Evolutionary conservation across 768 basidiomycete genomes (phyloP), one percentile per base, ranked within the genome.

Genomic region (Calvatia gigantea): DNA sequence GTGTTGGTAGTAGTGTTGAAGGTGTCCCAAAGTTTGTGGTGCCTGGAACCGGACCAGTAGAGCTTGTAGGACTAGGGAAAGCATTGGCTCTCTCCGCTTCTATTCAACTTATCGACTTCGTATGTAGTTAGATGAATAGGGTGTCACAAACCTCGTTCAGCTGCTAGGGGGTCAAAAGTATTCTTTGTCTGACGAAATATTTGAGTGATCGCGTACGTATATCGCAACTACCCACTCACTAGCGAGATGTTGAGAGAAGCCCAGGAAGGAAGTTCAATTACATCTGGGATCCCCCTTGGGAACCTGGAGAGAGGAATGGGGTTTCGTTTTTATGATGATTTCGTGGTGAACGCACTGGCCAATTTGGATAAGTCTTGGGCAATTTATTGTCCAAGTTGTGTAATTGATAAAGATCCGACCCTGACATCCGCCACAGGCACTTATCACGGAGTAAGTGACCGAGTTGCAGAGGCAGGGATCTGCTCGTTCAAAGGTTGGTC

Each of bases 391-490:
- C 76, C 74, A 78, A 27, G 66, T 65, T 47, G 56, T 65, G 69
- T 66, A 83, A 63, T 64, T 70, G 60, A 54, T 60, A 58, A 67
- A 78, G 0, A 62, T 66, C n/a, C 74, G 72, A 25, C 67, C 67
- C 64, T 87, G 86, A 61, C 86, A 87, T 28, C 69, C 70, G 27
- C 75, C 83, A 60, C 86, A 87, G 1, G 85, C 85, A 48, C 77
- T 80, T 25, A 86, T 66, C 50, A 80, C 53, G 9, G 75, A 79
- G 60, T 87, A 87, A 27, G 77, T 76, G 17, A 86, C 78, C 1
- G 81, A 73, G 62, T 75, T 86, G 61, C 86, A 87, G 54, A 65
- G 60, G 59, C 86, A 87, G 2, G 57, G 39, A 50, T 74, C 69
- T 6, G 76, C 75, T 19, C 67, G 33, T 0, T 54, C 47, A n/a